These are phyloP conservation scores for Poronia punctata DNA, from an alignment of 495 filamentous ascomycete species.

Conservation along the genomic window DNA sequence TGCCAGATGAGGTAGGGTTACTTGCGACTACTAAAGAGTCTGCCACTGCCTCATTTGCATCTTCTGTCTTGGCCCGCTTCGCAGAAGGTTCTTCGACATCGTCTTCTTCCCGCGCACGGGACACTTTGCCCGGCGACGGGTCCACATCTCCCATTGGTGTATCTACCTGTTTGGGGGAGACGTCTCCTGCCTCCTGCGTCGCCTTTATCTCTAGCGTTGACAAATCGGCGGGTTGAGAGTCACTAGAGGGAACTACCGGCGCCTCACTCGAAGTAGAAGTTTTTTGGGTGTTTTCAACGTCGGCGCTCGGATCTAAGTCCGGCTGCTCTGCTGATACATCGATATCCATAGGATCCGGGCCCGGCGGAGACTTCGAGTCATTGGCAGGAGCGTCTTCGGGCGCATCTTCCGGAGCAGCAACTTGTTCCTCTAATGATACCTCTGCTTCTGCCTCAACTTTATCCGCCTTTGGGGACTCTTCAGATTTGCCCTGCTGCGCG, in stretches of 20 bases:
- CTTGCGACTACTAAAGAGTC: constrained; percentile 24
- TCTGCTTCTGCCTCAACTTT: constrained; percentile 4
- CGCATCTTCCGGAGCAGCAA: constrained; percentile 1
- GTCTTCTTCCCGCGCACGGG: constrained; percentile 67
- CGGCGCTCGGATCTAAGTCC: constrained; percentile 4
- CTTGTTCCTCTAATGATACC: constrained; percentile 5
- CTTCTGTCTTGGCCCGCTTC: constrained; percentile 66
- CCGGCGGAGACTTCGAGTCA: not conserved
- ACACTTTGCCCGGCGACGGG: constrained; percentile 41
- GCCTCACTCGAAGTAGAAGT: constrained; percentile 20
- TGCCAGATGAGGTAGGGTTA: not conserved
- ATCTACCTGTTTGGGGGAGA: constrained; percentile 19
- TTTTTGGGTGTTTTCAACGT: constrained; percentile 21
- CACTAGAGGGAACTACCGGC: constrained; percentile 18
- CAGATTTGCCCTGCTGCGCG: too few relatives aligned
- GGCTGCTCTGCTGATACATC: constrained; percentile 13
- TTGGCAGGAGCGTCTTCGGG: constrained; percentile 2
- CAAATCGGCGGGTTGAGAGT: constrained; percentile 19
- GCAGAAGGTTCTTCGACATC: constrained; percentile 64
- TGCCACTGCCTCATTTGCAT: constrained; percentile 11
- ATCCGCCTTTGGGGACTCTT: not conserved
- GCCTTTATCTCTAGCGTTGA: constrained; percentile 26
- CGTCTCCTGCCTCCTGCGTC: constrained; percentile 13
- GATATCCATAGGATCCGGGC: constrained; percentile 26
- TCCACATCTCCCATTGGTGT: constrained; percentile 30